Evolutionary conservation across 768 basidiomycete species (phyloP), one percentile per base, ranked within the genome.

Genomic region (Mycena filopes): DNA sequence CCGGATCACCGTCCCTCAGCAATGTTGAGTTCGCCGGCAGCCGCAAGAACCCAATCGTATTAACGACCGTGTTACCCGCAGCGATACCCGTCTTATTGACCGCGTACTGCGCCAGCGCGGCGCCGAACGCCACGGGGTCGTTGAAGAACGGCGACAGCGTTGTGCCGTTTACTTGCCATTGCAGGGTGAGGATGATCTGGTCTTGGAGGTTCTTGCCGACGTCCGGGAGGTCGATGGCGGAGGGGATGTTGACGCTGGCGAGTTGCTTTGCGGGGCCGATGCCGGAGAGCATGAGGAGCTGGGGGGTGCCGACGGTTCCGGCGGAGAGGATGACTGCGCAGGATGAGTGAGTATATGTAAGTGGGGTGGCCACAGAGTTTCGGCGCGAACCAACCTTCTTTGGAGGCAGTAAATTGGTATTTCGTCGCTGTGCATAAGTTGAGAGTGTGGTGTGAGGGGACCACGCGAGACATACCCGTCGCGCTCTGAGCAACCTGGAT

Each of bases 191-290:
- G 50, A 75, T 71, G 0, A 49, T 7, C 25, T 69, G 67, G 36
- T 82, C 81, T 55, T 82, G 79, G 16, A 84, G 70, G 67, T 83
- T 80, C 49, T 73, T 68, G 7, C 84, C 84, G 46, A 85, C 83
- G 29, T 73, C 78, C 0, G 81, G 80, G 0, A 82, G 71, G 54
- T 83, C 78, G 29, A 80, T 61, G 41, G 72, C 63, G 40, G 69
- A 55, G 8, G 64, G 31, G 67, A 85, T 77, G 21, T 72, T 73
- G 29, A 79, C 70, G 1, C 61, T 40, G 0, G 50, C 50, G 18
- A 82, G 75, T 10, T 74, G 42, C 1, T 53, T 28, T 1, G 73
- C 48, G 46, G 79, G 76, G 3, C 81, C 81, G 54, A 82, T 77
- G 5, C 81, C 81, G 10, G 80, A 81, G 6, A 79, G 72, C 71